A percentile compares a stretch with the other conserved stretches of the same genome.
phyloP scores from a whole-genome alignment of 441 rosid species.

The Hura crepitans region DNA sequence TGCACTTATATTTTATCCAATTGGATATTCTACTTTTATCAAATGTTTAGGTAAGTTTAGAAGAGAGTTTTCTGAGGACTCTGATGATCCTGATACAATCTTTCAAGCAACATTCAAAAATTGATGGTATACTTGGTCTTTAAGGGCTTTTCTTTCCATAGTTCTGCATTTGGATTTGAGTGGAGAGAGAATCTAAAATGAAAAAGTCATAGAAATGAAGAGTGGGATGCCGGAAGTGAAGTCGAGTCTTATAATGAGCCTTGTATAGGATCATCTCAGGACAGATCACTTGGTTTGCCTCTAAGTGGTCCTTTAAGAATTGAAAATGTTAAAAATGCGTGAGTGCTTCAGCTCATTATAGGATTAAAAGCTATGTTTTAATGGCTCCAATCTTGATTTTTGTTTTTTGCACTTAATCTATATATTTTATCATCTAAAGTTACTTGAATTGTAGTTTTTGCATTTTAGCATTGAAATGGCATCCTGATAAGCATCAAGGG shows the following conservation, averaged over 20 bases:
- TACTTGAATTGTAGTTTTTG: constrained; percentile 49
- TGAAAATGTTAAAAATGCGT: constrained; percentile 72
- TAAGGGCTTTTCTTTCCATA: constrained; percentile 25
- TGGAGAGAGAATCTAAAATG: constrained; percentile 39
- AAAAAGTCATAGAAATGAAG: constrained; percentile 26
- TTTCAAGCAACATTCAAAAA: constrained; percentile 49
- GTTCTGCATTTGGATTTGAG: constrained; percentile 42
- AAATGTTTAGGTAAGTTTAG: constrained; percentile 40
- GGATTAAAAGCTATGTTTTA: background rate
- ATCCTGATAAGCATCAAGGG: constrained; percentile 85
- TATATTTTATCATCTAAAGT: background rate
- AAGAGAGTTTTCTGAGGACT: constrained; percentile 41
- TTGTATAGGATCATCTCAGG: constrained; percentile 42
- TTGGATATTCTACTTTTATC: background rate
- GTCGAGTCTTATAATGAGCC: constrained; percentile 36
- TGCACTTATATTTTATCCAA: background rate
- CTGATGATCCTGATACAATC: constrained; percentile 35
- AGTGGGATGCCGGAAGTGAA: constrained; percentile 37
- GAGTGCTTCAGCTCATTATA: constrained; percentile 17
- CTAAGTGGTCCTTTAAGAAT: constrained; percentile 44
- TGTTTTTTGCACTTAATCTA: background rate
- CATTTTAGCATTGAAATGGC: constrained; percentile 74
- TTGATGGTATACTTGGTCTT: constrained; percentile 50
- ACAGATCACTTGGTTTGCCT: constrained; percentile 59
- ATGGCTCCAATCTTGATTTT: background rate